Conservation (phyloP, 2,329 filamentous ascomycete species). For the Scedosporium dehoogii region DNA sequence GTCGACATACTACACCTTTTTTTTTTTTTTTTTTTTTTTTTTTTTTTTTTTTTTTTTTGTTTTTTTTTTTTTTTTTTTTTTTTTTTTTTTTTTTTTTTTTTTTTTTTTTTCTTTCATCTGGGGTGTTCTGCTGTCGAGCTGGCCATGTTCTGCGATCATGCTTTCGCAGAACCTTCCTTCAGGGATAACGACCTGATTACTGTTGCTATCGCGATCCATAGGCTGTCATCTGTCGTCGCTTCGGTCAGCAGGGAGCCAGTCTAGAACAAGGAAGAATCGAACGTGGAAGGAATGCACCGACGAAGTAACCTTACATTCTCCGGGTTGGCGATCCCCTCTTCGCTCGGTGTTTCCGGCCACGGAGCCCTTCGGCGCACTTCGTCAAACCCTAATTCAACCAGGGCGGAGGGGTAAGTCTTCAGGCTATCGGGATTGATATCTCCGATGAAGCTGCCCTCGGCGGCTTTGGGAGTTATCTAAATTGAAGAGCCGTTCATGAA, state of each 20-base stretch:
- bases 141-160: too few relatives aligned
- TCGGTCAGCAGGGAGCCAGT: too few relatives aligned
- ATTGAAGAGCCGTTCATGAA: slow-evolving; percentile 79
- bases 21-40: too few relatives aligned
- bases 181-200: slow-evolving; percentile 74
- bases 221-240: slow-evolving; percentile 17
- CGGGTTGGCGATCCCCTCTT: slow-evolving; percentile 53
- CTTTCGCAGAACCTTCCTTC: slow-evolving; percentile 58
- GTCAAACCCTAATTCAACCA: slow-evolving; percentile 76
- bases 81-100: too few relatives aligned
- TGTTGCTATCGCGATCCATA: slow-evolving; percentile 68
- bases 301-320: slow-evolving; percentile 75
- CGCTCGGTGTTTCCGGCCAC: slow-evolving; percentile 68
- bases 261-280: too few relatives aligned
- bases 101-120: too few relatives aligned
- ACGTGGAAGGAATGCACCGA: slow-evolving; percentile 23
- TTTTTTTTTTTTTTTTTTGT: too few relatives aligned
- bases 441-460: slow-evolving; percentile 71
- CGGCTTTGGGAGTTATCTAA: slow-evolving; percentile 70
- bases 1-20: too few relatives aligned
- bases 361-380: slow-evolving; percentile 65
- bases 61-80: too few relatives aligned
- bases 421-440: slow-evolving; percentile 81
- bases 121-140: too few relatives aligned
- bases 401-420: slow-evolving; percentile 63